Evolutionary conservation across 805 yeast genomes (phyloP).

Genomic region (Cephaloascus fragrans): DNA sequence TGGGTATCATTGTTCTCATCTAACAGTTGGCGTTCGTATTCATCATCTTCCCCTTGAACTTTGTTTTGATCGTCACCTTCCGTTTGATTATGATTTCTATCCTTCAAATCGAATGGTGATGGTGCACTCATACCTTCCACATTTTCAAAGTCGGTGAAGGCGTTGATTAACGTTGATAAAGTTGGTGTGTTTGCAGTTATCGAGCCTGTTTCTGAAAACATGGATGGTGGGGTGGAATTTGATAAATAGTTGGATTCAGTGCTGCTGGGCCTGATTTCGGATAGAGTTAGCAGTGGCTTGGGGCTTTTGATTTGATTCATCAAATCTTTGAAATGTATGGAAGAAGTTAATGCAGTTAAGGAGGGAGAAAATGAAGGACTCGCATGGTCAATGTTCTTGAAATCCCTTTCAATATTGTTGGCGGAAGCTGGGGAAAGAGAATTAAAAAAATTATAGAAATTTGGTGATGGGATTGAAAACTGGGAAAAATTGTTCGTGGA

Average conservation of each 20-base stretch:
- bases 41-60: neutral
- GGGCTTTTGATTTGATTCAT: neutral
- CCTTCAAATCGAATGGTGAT: constrained; percentile 13
- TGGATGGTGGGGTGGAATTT: neutral
- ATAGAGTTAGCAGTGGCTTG: no score
- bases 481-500: neutral
- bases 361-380: neutral
- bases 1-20: neutral
- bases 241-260: no score
- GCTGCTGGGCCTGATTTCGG: neutral
- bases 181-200: constrained; percentile 8
- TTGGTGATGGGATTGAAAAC: neutral
- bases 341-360: neutral
- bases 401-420: neutral
- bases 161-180: constrained; percentile 13
- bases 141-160: constrained; percentile 16
- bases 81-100: neutral
- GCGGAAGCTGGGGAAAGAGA: neutral
- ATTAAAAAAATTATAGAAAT: neutral
- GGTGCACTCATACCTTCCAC: constrained; percentile 7
- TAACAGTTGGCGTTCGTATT: neutral
- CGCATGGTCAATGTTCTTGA: neutral
- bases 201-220: neutral
- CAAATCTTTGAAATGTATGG: neutral
- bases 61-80: neutral